Evolutionary conservation across 2,329 filamentous ascomycete genomes (phyloP).

Genomic region (Talaromyces sp.): DNA sequence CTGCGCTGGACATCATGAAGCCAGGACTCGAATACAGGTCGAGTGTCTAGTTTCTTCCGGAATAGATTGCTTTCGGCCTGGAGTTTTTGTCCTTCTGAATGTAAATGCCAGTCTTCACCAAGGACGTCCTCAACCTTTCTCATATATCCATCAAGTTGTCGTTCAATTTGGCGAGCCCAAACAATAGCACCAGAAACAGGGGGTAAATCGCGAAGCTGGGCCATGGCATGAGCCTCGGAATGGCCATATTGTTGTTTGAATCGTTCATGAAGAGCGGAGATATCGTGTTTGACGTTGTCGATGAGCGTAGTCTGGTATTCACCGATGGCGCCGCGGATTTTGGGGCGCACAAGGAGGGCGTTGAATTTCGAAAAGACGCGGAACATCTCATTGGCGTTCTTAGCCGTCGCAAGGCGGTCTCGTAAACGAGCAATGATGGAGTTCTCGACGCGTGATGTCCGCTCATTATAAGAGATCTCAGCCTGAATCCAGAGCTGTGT

Average conservation of each 20-base stretch:
- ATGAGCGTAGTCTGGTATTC: constrained; percentile 98
- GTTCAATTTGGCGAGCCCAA: constrained; percentile 94
- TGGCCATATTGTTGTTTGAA: constrained; percentile 99
- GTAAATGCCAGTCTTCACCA: constrained; percentile 88
- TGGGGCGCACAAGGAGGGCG: constrained; percentile 94
- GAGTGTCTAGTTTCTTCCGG: constrained; percentile 90
- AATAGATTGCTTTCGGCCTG: constrained; percentile 89
- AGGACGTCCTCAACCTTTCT: constrained; percentile 98
- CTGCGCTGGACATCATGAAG: constrained; percentile 81
- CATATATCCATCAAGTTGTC: constrained; percentile 94
- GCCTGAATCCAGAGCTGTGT: constrained; percentile 90
- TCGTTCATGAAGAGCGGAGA: constrained; percentile 84
- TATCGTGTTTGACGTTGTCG: constrained; percentile 95
- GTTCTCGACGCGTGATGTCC: constrained; percentile 94
- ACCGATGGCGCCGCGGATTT: constrained; percentile 94
- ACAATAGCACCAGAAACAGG: constrained; percentile 96
- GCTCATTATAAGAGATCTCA: constrained; percentile 94
- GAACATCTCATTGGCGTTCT: constrained; percentile 99
- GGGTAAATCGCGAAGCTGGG: constrained; percentile 88
- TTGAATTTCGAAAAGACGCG: constrained; percentile 99
- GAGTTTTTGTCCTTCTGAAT: constrained; percentile 90
- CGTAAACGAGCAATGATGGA: constrained; percentile 93
- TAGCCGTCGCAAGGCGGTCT: constrained; percentile 88
- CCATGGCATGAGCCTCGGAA: constrained; percentile 97
- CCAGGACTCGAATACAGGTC: constrained; percentile 94